Base-by-base conservation (phyloP, 208 protist genomes). In the Crithidia expoeki region DNA sequence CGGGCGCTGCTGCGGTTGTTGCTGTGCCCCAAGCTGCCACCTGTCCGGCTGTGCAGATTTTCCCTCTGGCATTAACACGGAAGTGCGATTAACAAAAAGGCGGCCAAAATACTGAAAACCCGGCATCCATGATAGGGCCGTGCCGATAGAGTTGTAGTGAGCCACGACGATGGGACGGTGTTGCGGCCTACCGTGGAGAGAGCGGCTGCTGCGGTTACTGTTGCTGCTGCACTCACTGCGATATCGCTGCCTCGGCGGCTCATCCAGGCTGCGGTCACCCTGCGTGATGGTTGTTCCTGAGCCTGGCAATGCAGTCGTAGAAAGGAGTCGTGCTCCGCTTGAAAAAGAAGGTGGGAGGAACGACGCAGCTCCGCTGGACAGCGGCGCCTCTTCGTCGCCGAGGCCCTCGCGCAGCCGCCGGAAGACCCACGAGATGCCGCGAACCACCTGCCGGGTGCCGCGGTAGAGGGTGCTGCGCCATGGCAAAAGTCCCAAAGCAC, bases 51-150 rank as follows among this genome's bases (percentile, higher is more conserved):
- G 5, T 9, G 6, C 38, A 4, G 60, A 19, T 16, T 42, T 46
- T 12, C 60, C 60, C 46, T 66, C 10, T 9, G 60, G 60, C 12
- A 4, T 25, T 32, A 66, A 30, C 30, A 66, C 60, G 3, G 60
- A 55, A 12, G 44, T 50, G 27, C 53, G 68, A 10, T 52, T 68
- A 16, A 76, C 63, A 53, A 75, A 81, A 23, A 74, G 33, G 21
- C 21, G 73, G 17, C 44, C 50, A 21, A 81, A 44, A 57, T 78
- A 33, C 12, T 71, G 53, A 28, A 86, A 82, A 6, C 80, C 80
- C 4, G 80, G 81, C 34, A 86, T 3, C 81, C 72, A 79, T 50
- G 69, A 71, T 21, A 86, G 47, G 36, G 72, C 72, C 27, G 74
- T 61, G 50, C 73, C 81, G 2, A 81, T n/a, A 14, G 59, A 55